Conservation (phyloP, 78 protist genomes). For the Polysphondylium violaceum region DNA sequence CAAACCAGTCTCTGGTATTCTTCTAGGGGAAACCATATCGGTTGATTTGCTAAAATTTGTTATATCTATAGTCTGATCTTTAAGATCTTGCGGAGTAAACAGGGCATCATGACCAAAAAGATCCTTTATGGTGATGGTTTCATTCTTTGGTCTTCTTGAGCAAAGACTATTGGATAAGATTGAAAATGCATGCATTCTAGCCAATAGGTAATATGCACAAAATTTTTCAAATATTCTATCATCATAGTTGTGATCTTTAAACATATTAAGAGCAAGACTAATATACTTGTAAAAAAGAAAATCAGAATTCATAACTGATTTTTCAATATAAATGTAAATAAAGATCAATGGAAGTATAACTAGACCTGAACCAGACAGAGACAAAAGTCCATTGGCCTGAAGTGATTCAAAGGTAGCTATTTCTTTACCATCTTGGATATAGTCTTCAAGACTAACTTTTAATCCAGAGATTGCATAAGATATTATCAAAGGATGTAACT, state of each 20-base stretch:
- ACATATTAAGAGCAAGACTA: background rate
- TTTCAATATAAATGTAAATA: background rate
- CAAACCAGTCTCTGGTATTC: background rate
- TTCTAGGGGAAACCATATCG: background rate
- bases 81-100: background rate
- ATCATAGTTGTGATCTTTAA: background rate
- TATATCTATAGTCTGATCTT: background rate
- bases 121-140: background rate
- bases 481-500: background rate
- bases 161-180: background rate
- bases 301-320: background rate
- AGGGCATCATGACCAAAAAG: background rate
- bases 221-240: background rate
- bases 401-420: background rate
- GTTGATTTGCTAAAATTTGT: background rate
- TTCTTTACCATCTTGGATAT: background rate
- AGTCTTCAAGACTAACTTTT: background rate
- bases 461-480: background rate
- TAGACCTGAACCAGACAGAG: background rate
- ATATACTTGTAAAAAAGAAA: background rate
- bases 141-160: background rate
- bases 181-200: constrained; percentile 1
- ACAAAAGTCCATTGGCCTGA: background rate
- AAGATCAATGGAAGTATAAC: background rate
- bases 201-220: background rate